A percentile compares a stretch with the other conserved stretches of the same genome.
Conservation (phyloP, 1,284 basidiomycete genomes). For the Agroathelia rolfsii region DNA sequence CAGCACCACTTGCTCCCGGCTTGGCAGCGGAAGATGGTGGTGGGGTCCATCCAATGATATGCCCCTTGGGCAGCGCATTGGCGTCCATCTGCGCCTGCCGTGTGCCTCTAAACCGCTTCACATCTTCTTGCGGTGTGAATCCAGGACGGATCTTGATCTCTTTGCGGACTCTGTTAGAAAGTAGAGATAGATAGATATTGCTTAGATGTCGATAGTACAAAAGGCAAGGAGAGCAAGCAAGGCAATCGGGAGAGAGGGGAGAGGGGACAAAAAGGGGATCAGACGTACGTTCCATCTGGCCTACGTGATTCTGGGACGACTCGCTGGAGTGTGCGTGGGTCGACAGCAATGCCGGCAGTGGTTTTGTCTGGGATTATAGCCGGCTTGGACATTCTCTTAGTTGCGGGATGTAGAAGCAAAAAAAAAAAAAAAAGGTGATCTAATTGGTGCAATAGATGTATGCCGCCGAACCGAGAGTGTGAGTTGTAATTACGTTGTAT, state of each 20-base stretch:
- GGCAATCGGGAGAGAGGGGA: slow-evolving; percentile 4
- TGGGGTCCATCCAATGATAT: slow-evolving; percentile 71
- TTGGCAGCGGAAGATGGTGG: slow-evolving; percentile 34
- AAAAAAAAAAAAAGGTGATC: neutral
- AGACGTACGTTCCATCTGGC: slow-evolving; percentile 80
- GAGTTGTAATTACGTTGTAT: no score
- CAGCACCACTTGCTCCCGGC: slow-evolving; percentile 15
- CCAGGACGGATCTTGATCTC: slow-evolving; percentile 87
- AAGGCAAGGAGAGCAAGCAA: slow-evolving; percentile 1
- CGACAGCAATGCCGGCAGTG: slow-evolving; percentile 72
- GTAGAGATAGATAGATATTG: slow-evolving; percentile 9
- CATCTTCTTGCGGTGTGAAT: slow-evolving; percentile 91
- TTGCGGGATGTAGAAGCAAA: slow-evolving; percentile 2
- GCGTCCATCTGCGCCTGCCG: slow-evolving; percentile 65
- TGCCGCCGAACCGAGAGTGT: no score
- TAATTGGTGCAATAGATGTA: slow-evolving; percentile 1
- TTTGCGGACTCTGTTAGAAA: slow-evolving; percentile 71
- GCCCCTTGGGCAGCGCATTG: slow-evolving; percentile 56
- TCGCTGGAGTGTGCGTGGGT: slow-evolving; percentile 76
- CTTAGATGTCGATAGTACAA: slow-evolving; percentile 7
- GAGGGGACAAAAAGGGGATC: slow-evolving; percentile 5
- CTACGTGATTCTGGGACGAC: slow-evolving; percentile 80
- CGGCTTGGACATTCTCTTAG: slow-evolving; percentile 73
- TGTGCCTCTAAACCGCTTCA: slow-evolving; percentile 72
- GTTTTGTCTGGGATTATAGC: slow-evolving; percentile 63